Base-by-base conservation (phyloP, 208 protist genomes). In the Porcisia hertigi region DNA sequence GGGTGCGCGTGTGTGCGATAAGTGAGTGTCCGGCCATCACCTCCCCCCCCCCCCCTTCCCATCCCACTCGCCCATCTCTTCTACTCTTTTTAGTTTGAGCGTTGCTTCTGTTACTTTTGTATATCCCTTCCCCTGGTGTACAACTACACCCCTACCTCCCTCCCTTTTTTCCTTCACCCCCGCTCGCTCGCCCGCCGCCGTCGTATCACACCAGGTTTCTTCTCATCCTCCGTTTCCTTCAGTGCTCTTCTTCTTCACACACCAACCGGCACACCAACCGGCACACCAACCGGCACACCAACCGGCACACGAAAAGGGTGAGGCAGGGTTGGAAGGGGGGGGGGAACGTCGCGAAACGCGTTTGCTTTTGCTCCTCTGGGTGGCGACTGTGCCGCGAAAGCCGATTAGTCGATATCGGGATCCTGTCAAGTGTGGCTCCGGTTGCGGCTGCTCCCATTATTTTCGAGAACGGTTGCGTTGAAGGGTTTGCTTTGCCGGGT, bases 1-100 rank as follows among this genome's bases (percentile, higher is more conserved):
- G 41, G 41, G 63, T 52, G 63, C 23, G 63, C 41, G 63, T 67
- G 63, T 67, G 41, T 34, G 63, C 39, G 52, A n/a, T 54, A 20
- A 49, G 23, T 55, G 30, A 14, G 45, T 66, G 64, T 45, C 62
- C 54, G 43, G 47, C 30, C 30, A 30, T 30, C 30, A 30, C 30
- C 30, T 0, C 30, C 30, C 30, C 30, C 30, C 30, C 0, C 30
- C 30, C 30, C 30, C 41, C 39, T 9, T 41, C 12, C 81, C 7
- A 65, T 52, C 69, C 47, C 30, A 39, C n/a, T 16, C n/a, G 14
- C 18, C 12, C 11, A 73, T 71, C 9, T 62, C 57, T 62, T 36
- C 36, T 23, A 30, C 25, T 62, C 11, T 62, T n/a, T 58, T 58
- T 3, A n/a, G 0, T 58, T 16, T 58, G 54, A 23, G 54, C 23